Evolutionary conservation across 2,329 filamentous ascomycete species (phyloP).

Genomic region (Calonectria honghensis): DNA sequence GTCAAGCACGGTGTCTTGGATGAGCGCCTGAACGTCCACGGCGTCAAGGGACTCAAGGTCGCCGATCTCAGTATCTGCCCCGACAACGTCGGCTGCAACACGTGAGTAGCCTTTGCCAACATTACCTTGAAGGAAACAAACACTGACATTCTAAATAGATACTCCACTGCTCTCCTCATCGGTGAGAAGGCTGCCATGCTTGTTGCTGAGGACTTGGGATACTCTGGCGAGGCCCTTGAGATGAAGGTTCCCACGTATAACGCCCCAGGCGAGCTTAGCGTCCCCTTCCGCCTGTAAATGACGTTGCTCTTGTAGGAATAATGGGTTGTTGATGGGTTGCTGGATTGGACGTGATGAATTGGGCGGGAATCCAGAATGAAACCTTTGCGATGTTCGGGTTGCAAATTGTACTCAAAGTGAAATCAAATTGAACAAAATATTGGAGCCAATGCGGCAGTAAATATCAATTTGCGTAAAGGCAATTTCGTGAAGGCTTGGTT

Average conservation of each 20-base stretch:
- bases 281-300: slow-evolving; percentile 64
- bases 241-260: slow-evolving; percentile 84
- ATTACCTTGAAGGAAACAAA: background rate
- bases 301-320: background rate
- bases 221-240: slow-evolving; percentile 82
- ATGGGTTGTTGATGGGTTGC: background rate
- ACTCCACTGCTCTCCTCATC: slow-evolving; percentile 83
- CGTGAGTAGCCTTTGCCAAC: slow-evolving; percentile 63
- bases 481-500: background rate
- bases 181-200: slow-evolving; percentile 84
- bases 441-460: slow-evolving; percentile 43
- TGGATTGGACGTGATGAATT: slow-evolving; percentile 9
- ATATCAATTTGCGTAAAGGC: background rate
- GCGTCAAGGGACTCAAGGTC: slow-evolving; percentile 85
- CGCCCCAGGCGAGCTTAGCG: slow-evolving; percentile 69
- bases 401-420: slow-evolving; percentile 17
- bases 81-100: slow-evolving; percentile 85
- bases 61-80: slow-evolving; percentile 86
- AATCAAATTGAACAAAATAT: slow-evolving; percentile 19
- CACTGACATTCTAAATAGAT: slow-evolving; percentile 63
- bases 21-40: slow-evolving; percentile 85
- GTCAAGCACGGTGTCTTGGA: slow-evolving; percentile 88
- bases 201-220: slow-evolving; percentile 83
- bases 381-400: background rate
- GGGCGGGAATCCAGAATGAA: slow-evolving; percentile 13